Conservation (phyloP, 108 stramenopile species). For the Nannochloropsis oceanica region DNA sequence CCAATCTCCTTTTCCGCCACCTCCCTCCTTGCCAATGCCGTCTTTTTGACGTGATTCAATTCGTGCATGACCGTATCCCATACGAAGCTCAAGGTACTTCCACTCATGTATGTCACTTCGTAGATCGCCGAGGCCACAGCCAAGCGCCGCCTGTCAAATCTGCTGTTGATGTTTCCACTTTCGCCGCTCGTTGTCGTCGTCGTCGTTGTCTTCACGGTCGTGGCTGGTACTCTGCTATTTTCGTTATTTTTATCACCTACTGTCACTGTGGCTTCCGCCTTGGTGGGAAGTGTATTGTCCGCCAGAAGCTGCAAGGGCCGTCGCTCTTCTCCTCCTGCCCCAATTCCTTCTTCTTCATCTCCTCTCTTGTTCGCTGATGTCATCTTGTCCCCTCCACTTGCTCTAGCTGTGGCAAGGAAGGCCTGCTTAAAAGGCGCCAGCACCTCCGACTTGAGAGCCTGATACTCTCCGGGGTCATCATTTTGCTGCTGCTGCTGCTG, state of each 20-base stretch:
- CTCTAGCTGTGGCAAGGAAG: neutral
- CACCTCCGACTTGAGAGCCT: neutral
- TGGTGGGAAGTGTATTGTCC: neutral
- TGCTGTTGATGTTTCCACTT: neutral
- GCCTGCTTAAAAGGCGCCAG: neutral
- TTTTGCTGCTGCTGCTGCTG: no score
- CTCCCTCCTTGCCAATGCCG: neutral
- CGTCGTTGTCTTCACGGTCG: neutral
- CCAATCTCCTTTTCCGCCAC: neutral
- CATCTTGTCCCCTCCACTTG: neutral
- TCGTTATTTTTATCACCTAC: no score
- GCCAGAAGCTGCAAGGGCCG: neutral
- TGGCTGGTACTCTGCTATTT: neutral
- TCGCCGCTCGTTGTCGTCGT: neutral
- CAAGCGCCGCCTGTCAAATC: neutral
- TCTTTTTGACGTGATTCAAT: neutral
- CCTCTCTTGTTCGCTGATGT: neutral
- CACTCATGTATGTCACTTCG: neutral
- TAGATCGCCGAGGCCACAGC: neutral
- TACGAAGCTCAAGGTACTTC: neutral
- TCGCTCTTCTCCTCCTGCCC: neutral
- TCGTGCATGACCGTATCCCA: neutral
- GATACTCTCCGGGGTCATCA: neutral
- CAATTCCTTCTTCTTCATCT: neutral
- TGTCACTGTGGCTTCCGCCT: neutral